Percentiles rank a stretch among this genome's conserved stretches.
phyloP scores from a whole-genome alignment of 2,329 filamentous ascomycete species.

The Ophiostoma himal-ulmi region DNA sequence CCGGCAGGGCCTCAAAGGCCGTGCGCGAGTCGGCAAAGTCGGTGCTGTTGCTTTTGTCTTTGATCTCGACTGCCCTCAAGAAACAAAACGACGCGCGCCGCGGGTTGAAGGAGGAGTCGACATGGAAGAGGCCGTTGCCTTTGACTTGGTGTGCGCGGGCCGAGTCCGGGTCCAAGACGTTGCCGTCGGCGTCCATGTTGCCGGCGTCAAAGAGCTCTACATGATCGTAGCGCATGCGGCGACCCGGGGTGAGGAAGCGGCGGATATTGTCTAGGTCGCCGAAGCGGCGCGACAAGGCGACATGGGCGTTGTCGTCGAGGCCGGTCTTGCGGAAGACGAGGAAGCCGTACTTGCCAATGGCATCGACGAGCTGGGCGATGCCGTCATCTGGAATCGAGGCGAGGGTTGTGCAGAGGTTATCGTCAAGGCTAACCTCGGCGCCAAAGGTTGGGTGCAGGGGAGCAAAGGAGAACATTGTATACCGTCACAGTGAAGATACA shows the following conservation, averaged over 20 bases:
- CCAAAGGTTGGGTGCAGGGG: background rate
- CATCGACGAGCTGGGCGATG: background rate
- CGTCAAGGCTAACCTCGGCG: background rate
- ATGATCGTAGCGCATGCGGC: conserved; percentile 43
- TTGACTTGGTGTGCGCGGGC: conserved; percentile 29
- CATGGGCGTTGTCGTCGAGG: conserved; percentile 48
- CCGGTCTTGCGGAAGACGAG: conserved; percentile 27
- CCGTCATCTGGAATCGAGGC: background rate
- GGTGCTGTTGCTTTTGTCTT: background rate
- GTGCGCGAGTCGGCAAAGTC: conserved; percentile 35
- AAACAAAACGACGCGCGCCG: background rate
- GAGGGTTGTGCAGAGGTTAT: background rate
- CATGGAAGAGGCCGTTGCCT: background rate
- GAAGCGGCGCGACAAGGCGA: conserved; percentile 45
- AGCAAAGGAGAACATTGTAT: background rate
- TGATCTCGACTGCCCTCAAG: background rate
- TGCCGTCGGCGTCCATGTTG: conserved; percentile 47
- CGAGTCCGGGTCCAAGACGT: conserved; percentile 38
- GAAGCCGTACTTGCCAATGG: conserved; percentile 16
- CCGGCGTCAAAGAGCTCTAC: conserved; percentile 53
- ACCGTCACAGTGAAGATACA: background rate
- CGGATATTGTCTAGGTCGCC: conserved; percentile 52
- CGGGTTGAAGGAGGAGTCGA: background rate
- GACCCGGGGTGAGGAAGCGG: conserved; percentile 43
- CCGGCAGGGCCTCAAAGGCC: background rate